Evolutionary conservation across 2,329 filamentous ascomycete genomes (phyloP).

Genomic region (Drechmeria coniospora): DNA sequence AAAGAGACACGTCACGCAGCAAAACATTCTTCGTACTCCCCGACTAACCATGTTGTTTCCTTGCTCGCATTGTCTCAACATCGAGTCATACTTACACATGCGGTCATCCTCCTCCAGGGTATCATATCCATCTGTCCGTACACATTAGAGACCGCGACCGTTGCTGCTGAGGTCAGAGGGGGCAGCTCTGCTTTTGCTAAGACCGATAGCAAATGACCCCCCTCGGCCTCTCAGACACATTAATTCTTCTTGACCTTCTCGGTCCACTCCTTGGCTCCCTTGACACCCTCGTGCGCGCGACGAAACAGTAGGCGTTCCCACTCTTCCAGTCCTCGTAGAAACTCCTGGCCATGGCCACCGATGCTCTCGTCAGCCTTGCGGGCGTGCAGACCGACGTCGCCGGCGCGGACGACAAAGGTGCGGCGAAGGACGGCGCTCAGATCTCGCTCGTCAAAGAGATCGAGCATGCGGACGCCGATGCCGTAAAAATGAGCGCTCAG

Average conservation of each 20-base stretch:
- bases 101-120: slow-evolving; percentile 1
- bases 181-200: no score
- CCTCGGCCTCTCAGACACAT: slow-evolving; percentile 2
- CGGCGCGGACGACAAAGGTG: slow-evolving; percentile 68
- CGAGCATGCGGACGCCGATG: slow-evolving; percentile 70
- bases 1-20: no score
- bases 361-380: slow-evolving; percentile 59
- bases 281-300: slow-evolving; percentile 58
- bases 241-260: slow-evolving; percentile 33
- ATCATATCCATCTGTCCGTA: no score
- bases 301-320: slow-evolving; percentile 68
- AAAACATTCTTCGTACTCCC: no score
- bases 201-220: no score
- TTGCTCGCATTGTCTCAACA: no score
- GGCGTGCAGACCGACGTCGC: slow-evolving; percentile 76
- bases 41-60: no score
- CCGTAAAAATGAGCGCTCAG: slow-evolving; percentile 80
- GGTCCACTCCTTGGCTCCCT: slow-evolving; percentile 54
- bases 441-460: slow-evolving; percentile 69
- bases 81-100: no score
- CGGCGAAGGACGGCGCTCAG: slow-evolving; percentile 61
- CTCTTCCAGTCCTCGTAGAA: slow-evolving; percentile 77
- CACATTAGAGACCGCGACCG: no score
- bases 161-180: no score
- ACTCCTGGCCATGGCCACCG: slow-evolving; percentile 54